A percentile compares a stretch with the other conserved stretches of the same genome.
phyloP scores from a whole-genome alignment of 2,329 filamentous ascomycete genomes.

The Boeremia lycopersici region DNA sequence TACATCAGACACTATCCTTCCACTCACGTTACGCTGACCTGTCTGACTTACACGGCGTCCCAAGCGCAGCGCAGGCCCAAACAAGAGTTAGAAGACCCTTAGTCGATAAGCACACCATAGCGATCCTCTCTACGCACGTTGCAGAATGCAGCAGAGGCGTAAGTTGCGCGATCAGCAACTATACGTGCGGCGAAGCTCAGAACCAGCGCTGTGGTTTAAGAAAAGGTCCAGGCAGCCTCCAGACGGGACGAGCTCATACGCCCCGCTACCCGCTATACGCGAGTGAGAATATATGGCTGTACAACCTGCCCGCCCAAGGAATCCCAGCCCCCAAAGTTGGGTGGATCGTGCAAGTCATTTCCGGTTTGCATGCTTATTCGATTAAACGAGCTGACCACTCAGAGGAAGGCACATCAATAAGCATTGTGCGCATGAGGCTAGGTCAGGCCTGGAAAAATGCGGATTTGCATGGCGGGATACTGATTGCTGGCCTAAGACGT shows the following conservation, averaged over 20 bases:
- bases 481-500: neutral
- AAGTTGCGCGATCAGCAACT: neutral
- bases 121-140: neutral
- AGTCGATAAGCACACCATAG: slow-evolving; percentile 2
- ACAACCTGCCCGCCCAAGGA: neutral
- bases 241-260: slow-evolving; percentile 5
- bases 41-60: slow-evolving; percentile 30
- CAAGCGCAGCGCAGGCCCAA: slow-evolving; percentile 29
- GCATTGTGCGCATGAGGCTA: neutral
- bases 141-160: neutral
- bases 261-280: neutral
- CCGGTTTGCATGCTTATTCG: neutral
- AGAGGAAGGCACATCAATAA: neutral
- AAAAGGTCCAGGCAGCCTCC: neutral
- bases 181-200: neutral
- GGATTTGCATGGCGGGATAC: neutral
- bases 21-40: neutral
- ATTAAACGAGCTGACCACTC: neutral
- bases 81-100: slow-evolving; percentile 26
- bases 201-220: neutral
- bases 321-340: neutral
- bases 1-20: slow-evolving; percentile 10
- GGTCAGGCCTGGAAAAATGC: neutral
- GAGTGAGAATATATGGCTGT: neutral
- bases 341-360: neutral